Evolutionary conservation across 306 rosid genomes (phyloP).

Genomic region (Corylus heterophylla): DNA sequence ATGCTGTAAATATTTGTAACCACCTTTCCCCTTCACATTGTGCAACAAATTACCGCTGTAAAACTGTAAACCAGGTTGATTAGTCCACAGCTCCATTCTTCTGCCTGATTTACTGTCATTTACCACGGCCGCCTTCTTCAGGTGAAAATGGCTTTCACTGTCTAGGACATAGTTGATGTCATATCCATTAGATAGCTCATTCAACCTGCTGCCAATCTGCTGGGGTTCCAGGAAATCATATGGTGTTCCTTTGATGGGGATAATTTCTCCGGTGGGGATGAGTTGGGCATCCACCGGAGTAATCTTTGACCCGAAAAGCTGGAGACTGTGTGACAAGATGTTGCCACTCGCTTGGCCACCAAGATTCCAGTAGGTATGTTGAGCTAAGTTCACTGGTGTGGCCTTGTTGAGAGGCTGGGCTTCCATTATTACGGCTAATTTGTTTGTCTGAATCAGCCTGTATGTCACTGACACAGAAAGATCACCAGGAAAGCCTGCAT

Average conservation of each 20-base stretch:
- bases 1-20: constrained; percentile 32
- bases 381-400: constrained; percentile 74
- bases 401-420: constrained; percentile 52
- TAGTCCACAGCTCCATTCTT: constrained; percentile 66
- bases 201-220: constrained; percentile 41
- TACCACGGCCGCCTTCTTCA: constrained; percentile 41
- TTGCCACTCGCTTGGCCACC: constrained; percentile 64
- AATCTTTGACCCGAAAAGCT: constrained; percentile 48
- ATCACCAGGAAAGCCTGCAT: constrained; percentile 70
- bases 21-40: constrained; percentile 47
- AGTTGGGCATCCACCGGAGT: constrained; percentile 58
- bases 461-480: constrained; percentile 55
- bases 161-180: constrained; percentile 68
- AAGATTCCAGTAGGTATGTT: constrained; percentile 71
- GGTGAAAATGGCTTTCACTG: constrained; percentile 4
- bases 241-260: constrained; percentile 43
- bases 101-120: constrained; percentile 53
- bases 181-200: constrained; percentile 46
- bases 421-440: constrained; percentile 48
- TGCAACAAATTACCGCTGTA: constrained; percentile 47
- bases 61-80: constrained; percentile 57
- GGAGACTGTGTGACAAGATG: constrained; percentile 54
- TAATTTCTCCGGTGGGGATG: constrained; percentile 53
- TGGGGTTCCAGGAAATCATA: constrained; percentile 54
- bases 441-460: constrained; percentile 38